Conservation (phyloP, 176 grass and related monocot genomes). For the Typha latifolia region DNA sequence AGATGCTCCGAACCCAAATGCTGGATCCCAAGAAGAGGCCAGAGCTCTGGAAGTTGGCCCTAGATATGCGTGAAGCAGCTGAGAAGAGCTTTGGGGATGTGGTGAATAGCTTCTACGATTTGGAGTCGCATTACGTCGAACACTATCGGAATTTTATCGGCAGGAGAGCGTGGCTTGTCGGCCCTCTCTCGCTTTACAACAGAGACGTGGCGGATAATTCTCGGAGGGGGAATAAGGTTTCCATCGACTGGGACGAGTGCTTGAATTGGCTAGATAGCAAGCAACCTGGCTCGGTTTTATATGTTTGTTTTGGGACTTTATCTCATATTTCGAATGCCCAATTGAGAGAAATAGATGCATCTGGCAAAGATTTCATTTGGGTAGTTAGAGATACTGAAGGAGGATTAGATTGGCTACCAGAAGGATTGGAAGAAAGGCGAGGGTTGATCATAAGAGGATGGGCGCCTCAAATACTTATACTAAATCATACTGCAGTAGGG, state of each 20-base stretch:
- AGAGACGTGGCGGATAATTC: not conserved
- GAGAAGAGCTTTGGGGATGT: not conserved
- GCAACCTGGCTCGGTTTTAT: slow-evolving; percentile 9
- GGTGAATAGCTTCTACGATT: slow-evolving; percentile 17
- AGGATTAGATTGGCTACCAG: slow-evolving; percentile 25
- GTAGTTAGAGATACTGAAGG: slow-evolving; percentile 9
- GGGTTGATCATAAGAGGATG: slow-evolving; percentile 38
- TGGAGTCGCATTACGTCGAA: slow-evolving; percentile 8
- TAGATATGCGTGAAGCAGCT: too few relatives aligned
- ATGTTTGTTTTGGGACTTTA: slow-evolving; percentile 46
- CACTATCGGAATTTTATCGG: not conserved
- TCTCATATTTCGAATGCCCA: slow-evolving; percentile 14
- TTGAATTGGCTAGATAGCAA: slow-evolving; percentile 4
- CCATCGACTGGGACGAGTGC: not conserved
- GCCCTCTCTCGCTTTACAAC: not conserved
- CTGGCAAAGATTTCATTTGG: slow-evolving; percentile 47
- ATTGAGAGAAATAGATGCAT: slow-evolving; percentile 35
- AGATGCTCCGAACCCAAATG: slow-evolving; percentile 5
- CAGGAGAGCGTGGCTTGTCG: slow-evolving; percentile 5
- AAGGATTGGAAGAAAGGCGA: slow-evolving; percentile 26
- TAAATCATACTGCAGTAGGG: slow-evolving; percentile 33
- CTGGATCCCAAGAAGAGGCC: too few relatives aligned
- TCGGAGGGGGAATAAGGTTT: not conserved
- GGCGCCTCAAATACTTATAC: slow-evolving; percentile 52
- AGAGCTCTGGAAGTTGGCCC: too few relatives aligned